These are phyloP conservation scores for Cyclostephanos tholiformis DNA, from an alignment of 108 stramenopile species.

Conservation along the genomic window DNA sequence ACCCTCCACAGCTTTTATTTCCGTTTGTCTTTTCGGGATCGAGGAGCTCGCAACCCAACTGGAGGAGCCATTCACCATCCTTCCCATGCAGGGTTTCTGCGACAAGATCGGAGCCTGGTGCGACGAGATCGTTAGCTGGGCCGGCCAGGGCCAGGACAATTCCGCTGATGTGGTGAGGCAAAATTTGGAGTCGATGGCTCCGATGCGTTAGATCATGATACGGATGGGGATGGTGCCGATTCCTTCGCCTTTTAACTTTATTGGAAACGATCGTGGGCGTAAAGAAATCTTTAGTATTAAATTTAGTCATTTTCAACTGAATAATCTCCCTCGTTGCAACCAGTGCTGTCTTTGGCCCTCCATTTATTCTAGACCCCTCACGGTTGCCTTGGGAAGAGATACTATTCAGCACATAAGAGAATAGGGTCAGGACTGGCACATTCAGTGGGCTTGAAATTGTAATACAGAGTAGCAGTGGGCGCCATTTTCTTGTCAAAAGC, in stretches of 20 bases:
- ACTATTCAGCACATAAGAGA: constrained; percentile 24
- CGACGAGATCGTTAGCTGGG: constrained; percentile 49
- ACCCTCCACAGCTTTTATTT: constrained; percentile 57
- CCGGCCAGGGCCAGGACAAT: constrained; percentile 25
- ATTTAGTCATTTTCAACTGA: no score
- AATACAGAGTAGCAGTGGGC: constrained; percentile 28
- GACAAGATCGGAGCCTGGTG: constrained; percentile 61
- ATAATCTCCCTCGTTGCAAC: no score
- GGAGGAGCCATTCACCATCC: constrained; percentile 84
- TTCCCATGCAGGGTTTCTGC: constrained; percentile 82
- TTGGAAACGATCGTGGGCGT: no score
- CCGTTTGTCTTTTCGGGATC: constrained; percentile 71
- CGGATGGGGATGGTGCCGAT: no score
- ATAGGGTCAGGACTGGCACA: constrained; percentile 29
- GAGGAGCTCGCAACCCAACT: constrained; percentile 79
- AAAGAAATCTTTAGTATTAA: no score
- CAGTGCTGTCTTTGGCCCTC: background rate
- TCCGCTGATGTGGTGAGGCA: background rate
- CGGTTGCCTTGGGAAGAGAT: background rate
- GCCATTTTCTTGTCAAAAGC: constrained; percentile 12
- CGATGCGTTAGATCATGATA: constrained; percentile 2
- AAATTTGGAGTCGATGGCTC: constrained; percentile 2
- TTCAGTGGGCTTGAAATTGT: constrained; percentile 37
- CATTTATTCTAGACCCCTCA: no score
- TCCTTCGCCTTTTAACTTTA: no score